Evolutionary conservation across 1,284 basidiomycete genomes (phyloP), one percentile per base, ranked within the genome.

Genomic region (Schizophyllum commune): DNA sequence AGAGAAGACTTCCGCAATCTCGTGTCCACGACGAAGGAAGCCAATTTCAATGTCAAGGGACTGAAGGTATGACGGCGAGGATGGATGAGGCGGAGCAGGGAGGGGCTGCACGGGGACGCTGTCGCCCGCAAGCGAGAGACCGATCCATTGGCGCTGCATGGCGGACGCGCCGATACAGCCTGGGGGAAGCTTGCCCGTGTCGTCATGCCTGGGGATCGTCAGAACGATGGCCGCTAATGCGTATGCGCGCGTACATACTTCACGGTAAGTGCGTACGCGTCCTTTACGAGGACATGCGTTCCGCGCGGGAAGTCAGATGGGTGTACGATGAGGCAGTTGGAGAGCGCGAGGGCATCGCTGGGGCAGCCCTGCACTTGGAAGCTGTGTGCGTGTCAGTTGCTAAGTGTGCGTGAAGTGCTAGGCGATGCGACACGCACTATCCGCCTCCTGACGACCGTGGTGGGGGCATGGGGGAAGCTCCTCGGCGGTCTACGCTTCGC

Each of bases 131-230:
- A 89, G 75, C 6, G 93, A 94, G 13, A 95, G 79, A 5, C 88
- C 88, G 51, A 96, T 88, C 92, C 93, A 97, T 75, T 91, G 85
- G 21, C 95, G 84, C 65, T 91, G 88, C 58, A 82, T 69, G n/a
- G 81, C 77, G 47, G 86, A 86, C 21, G 84, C 83, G 17, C 87
- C 92, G 32, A 95, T 79, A 11, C 77, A 74, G 6, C 88, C 84
- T 2, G 82, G 82, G 7, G 73, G 72, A 0, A 95, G 71, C 63
- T 83, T 84, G 1, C 84, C 83, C 1, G 91, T 89, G 63, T 86
- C 84, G 68, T 95, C 92, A 64, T 90, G 87, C 59, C 91, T 94
- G 53, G 2, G 53, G 15, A 61, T 32, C 34, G 56, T 56, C 53
- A 59, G 57, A 51, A 51, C 32, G 59, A 27, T 53, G 58, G 22